Conservation (phyloP, 2,329 filamentous ascomycete species). For the Bimuria novae-zelandiae region DNA sequence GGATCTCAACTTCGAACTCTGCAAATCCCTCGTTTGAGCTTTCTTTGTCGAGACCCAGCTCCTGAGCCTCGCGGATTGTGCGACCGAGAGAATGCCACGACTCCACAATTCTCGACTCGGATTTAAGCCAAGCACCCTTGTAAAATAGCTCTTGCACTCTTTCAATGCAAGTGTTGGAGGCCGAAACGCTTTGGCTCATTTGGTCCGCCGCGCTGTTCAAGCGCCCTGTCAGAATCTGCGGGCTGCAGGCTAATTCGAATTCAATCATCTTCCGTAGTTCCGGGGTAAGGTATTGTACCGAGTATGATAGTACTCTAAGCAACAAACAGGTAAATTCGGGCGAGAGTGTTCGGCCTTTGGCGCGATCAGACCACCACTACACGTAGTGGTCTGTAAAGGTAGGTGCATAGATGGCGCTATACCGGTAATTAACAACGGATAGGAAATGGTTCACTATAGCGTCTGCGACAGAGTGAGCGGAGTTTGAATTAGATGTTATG, state of each 20-base stretch:
- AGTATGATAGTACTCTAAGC: slow-evolving; percentile 53
- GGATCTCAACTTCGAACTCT: slow-evolving; percentile 55
- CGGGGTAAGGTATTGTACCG: slow-evolving; percentile 49
- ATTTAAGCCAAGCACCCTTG: slow-evolving; percentile 54
- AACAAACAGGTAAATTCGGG: slow-evolving; percentile 55
- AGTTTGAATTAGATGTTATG: not conserved
- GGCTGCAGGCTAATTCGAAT: slow-evolving; percentile 49
- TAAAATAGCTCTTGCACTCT: slow-evolving; percentile 58
- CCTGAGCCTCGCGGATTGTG: slow-evolving; percentile 55
- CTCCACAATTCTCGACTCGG: slow-evolving; percentile 53
- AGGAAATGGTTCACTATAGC: slow-evolving; percentile 54
- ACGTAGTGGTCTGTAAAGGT: slow-evolving; percentile 53
- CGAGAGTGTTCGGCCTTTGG: slow-evolving; percentile 40
- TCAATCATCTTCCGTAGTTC: slow-evolving; percentile 49
- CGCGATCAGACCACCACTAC: slow-evolving; percentile 52
- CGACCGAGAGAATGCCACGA: slow-evolving; percentile 54
- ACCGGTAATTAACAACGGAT: slow-evolving; percentile 52
- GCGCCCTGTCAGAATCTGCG: slow-evolving; percentile 46
- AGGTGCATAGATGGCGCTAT: slow-evolving; percentile 53
- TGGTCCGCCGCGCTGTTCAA: slow-evolving; percentile 51
- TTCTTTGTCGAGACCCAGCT: slow-evolving; percentile 52
- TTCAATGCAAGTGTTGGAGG: slow-evolving; percentile 50
- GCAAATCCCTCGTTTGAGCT: slow-evolving; percentile 40
- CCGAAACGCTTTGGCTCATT: slow-evolving; percentile 49
- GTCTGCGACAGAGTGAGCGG: slow-evolving; percentile 39